Evolutionary conservation across 169 alveolate genomes (phyloP).

Genomic region (Plasmodium vinckei): DNA sequence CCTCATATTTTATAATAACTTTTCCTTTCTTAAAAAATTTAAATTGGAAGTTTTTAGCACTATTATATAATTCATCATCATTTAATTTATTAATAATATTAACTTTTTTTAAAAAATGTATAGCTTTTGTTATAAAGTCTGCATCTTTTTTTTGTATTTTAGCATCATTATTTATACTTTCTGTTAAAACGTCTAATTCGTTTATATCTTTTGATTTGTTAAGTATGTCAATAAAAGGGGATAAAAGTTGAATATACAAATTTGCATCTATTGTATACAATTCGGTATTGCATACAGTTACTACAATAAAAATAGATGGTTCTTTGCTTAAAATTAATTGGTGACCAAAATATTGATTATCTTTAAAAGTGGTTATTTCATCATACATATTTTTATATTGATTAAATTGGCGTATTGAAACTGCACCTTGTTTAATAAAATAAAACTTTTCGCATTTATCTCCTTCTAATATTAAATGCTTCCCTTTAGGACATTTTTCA

Average conservation of each 20-base stretch:
- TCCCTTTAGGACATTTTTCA: slow-evolving; percentile 68
- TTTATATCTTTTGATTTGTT: slow-evolving; percentile 23
- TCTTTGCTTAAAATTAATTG: slow-evolving; percentile 31
- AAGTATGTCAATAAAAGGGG: slow-evolving; percentile 53
- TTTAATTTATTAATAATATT: slow-evolving; percentile 41
- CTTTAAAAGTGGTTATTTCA: slow-evolving; percentile 20
- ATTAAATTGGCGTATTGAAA: slow-evolving; percentile 68
- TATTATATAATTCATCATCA: slow-evolving; percentile 41
- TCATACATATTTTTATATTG: slow-evolving; percentile 74
- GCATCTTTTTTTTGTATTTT: slow-evolving; percentile 20
- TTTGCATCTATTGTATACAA: slow-evolving; percentile 56
- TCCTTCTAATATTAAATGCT: slow-evolving; percentile 63
- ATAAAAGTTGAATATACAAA: slow-evolving; percentile 20
- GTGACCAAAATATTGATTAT: slow-evolving; percentile 65
- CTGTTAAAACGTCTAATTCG: slow-evolving; percentile 9
- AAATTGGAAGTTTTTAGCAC: slow-evolving; percentile 38
- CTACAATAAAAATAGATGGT: slow-evolving; percentile 41
- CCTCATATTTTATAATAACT: slow-evolving; percentile 46
- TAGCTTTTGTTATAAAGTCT: slow-evolving; percentile 32
- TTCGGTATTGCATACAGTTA: slow-evolving; percentile 44
- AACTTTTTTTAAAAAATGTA: slow-evolving; percentile 60
- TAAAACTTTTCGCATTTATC: slow-evolving; percentile 53
- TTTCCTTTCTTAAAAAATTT: slow-evolving; percentile 70
- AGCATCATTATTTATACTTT: slow-evolving; percentile 16
- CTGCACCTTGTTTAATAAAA: slow-evolving; percentile 60